Percentiles rank a stretch among this genome's conserved stretches.
These are phyloP conservation scores for Sambucus nigra DNA, from an alignment of 129 eudicot genomes.

Conservation along the genomic window DNA sequence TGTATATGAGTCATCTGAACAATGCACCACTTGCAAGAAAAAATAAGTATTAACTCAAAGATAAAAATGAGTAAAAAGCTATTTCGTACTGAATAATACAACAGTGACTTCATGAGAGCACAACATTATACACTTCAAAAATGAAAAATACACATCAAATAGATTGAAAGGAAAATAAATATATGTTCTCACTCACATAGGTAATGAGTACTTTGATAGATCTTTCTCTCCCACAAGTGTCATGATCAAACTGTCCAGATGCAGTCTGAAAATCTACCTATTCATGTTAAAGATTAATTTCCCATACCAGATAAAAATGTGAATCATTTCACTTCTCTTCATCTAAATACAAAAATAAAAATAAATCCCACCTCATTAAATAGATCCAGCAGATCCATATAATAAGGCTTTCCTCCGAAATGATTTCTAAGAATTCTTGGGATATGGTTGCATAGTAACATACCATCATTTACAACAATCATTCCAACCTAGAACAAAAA, in stretches of 20 bases:
- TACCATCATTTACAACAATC: no score
- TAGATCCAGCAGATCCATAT: slow-evolving; percentile 65
- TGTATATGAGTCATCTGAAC: neutral
- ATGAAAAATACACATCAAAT: neutral
- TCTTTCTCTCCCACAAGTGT: slow-evolving; percentile 84
- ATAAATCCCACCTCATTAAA: slow-evolving; percentile 70
- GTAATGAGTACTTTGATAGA: slow-evolving; percentile 66
- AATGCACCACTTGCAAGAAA: neutral
- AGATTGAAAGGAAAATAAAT: neutral
- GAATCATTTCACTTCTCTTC: no score
- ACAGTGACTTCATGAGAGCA: slow-evolving; percentile 55
- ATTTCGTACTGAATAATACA: slow-evolving; percentile 86
- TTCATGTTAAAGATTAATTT: slow-evolving; percentile 3
- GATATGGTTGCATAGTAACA: no score
- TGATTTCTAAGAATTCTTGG: slow-evolving; percentile 79
- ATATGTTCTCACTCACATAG: slow-evolving; percentile 36
- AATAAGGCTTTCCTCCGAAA: slow-evolving; percentile 64
- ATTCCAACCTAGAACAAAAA: no score
- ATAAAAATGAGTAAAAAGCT: slow-evolving; percentile 87
- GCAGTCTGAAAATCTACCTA: slow-evolving; percentile 93
- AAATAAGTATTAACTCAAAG: slow-evolving; percentile 55
- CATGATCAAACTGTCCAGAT: slow-evolving; percentile 72
- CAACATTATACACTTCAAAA: slow-evolving; percentile 6
- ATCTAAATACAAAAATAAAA: slow-evolving; percentile 6
- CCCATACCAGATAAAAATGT: neutral